Conservation (phyloP, 108 stramenopile genomes). For the Pseudonitzschia pungens region DNA sequence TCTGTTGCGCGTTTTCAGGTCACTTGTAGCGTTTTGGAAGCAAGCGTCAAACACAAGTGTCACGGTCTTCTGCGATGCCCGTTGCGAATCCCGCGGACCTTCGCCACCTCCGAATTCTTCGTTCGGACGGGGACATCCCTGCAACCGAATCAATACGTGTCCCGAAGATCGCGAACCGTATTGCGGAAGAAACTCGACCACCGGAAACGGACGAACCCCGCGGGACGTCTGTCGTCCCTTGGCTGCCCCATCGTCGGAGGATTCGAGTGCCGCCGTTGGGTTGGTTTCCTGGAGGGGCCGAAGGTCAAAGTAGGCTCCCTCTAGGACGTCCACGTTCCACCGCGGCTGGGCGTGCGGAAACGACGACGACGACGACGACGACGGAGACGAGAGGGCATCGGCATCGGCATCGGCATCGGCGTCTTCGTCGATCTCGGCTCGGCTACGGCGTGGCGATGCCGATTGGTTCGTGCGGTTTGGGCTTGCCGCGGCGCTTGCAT, state of each 20-base stretch:
- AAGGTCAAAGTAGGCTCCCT: constrained; percentile 35
- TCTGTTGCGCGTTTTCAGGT: no score
- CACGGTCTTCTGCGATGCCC: constrained; percentile 17
- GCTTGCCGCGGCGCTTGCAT: background rate
- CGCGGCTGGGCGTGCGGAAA: no score
- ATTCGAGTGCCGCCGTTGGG: no score
- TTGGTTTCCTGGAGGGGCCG: background rate
- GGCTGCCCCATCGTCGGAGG: background rate
- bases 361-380: constrained; percentile 30
- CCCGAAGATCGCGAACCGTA: constrained; percentile 17
- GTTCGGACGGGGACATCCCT: constrained; percentile 21
- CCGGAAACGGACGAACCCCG: constrained; percentile 27
- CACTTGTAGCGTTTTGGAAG: constrained; percentile 3
- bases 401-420: constrained; percentile 18
- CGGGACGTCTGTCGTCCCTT: background rate
- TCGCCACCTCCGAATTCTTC: constrained; percentile 13
- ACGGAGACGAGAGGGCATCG: background rate
- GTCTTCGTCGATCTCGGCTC: background rate
- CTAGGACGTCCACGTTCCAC: constrained; percentile 37
- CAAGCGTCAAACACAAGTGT: constrained; percentile 39
- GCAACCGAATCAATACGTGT: constrained; percentile 33
- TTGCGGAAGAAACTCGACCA: constrained; percentile 30
- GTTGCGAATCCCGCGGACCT: background rate
- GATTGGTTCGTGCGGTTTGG: background rate
- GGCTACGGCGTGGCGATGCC: no score